Evolutionary conservation across 164 flowering plant species (phyloP), one percentile per base, ranked within the genome.

Genomic region (Aristolochia contorta): DNA sequence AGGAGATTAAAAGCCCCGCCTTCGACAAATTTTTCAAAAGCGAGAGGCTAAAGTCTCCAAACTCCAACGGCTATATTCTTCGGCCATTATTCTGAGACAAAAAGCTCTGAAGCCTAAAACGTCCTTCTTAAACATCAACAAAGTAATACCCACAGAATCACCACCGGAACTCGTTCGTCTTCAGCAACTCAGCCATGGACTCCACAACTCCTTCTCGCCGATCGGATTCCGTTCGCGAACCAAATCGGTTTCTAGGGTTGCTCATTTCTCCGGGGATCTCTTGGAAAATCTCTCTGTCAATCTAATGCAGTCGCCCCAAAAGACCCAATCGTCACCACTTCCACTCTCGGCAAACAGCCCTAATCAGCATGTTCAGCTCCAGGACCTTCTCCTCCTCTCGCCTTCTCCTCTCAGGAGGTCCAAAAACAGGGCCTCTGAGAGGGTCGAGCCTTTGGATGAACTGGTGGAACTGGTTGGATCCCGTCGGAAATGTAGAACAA

Each of bases 301-400:
- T 16, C 33, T 62, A 58, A 43, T 57, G 8, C 22, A 72, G 4
- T 68, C 79, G 4, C 78, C 79, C 15, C 67, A 59, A 59, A 65
- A 51, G 47, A 41, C 55, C 20, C 68, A 57, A 0, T 46, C 62
- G 24, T 47, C 74, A 15, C 72, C 72, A 9, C 59, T 67, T 2
- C 30, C 67, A 30, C 57, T 54, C 19, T 63, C 81, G 49, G 60
- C 65, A 10, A 66, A 54, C 3, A 16, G 56, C 69, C n/a, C 70
- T 60, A 32, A 65, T 16, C 50, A 62, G 50, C 22, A 69, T 20
- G 63, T 67, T 6, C 77, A 87, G 18, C 75, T 78, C 30, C 76
- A 62, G 21, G 92, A 87, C 27, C 74, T 90, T n/a, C 71, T 85
- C 2, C 72, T 82, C 19, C 83, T 81, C 15, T 84, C 94, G 0